Base-by-base conservation (phyloP, 2,329 filamentous ascomycete genomes). In the Alternaria atra region DNA sequence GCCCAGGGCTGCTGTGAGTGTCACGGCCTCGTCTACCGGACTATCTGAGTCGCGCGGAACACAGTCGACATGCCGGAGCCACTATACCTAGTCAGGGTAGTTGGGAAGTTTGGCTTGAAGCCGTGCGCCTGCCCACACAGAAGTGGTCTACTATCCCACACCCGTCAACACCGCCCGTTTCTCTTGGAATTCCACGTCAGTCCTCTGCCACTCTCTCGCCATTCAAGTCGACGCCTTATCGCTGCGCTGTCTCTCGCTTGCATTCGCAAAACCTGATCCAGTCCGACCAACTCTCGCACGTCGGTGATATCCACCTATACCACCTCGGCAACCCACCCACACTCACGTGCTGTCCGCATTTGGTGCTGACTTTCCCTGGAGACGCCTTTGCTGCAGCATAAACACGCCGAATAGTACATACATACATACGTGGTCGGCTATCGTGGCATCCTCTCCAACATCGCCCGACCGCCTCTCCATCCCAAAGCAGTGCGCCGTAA, bases 401-500 rank as follows among this genome's bases (percentile, higher is more conserved):
- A 73, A 73, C 71, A 70, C 58, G 67, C 63, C 65, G 68, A 69
- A 63, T 46, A 42, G 51, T 67, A 74, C 73, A 65, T 75, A 77
- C 73, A 42, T 65, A 74, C 73, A 64, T 76, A 78, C 76, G 77
- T 79, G 77, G 75, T 74, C 75, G 66, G 68, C 65, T 72, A 37
- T 79, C 76, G 77, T 79, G 76, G 73, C 77, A 79, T 75, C 63
- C 70, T 68, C 61, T 66, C 71, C 74, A 70, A 73, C 73, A 69
- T 55, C 64, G 63, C 57, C 68, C 74, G 67, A 66, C 66, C 73
- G 72, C 71, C 73, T 71, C 71, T 71, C 66, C 63, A 3, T 52
- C 59, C 72, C 63, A 60, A 64, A 69, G 35, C 52, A 65, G 63
- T 64, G 52, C 59, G 52, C 55, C 57, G 63, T 55, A 58, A 68